These are phyloP conservation scores for Yamadazyma mexicana DNA, from an alignment of 1,139 yeast genomes.

Conservation along the genomic window DNA sequence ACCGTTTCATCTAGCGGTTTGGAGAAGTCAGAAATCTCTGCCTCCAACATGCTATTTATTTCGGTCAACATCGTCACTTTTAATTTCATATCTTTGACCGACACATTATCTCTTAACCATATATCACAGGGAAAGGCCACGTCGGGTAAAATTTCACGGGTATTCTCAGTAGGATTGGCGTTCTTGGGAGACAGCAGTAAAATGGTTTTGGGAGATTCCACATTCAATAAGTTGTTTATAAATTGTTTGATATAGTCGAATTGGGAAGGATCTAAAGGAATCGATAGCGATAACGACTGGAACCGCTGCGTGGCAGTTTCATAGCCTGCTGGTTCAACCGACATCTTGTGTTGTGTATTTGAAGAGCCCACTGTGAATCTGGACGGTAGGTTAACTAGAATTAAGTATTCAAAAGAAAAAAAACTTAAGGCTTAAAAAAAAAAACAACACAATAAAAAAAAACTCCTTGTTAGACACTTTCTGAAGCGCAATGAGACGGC, in stretches of 20 bases:
- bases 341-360: not conserved
- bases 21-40: slow-evolving; percentile 19
- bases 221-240: slow-evolving; percentile 12
- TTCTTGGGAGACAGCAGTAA: not conserved
- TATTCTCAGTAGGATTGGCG: not conserved
- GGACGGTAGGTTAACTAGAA: too few species aligned
- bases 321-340: slow-evolving; percentile 4
- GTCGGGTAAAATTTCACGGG: slow-evolving; percentile 32
- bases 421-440: not conserved
- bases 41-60: slow-evolving; percentile 32
- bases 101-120: slow-evolving; percentile 38
- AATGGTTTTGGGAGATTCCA: slow-evolving; percentile 8
- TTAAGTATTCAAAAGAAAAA: too few species aligned
- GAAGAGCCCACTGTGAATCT: not conserved
- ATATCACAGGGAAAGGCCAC: slow-evolving; percentile 38
- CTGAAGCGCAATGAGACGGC: too few species aligned
- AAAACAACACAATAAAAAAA: not conserved
- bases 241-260: slow-evolving; percentile 17
- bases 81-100: slow-evolving; percentile 32
- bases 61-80: slow-evolving; percentile 38
- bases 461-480: too few species aligned
- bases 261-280: slow-evolving; percentile 14
- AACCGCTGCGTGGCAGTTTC: slow-evolving; percentile 10
- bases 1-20: slow-evolving; percentile 30
- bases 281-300: slow-evolving; percentile 13